These are phyloP conservation scores for Zymoseptoria crescenta DNA, from an alignment of 2,329 filamentous ascomycete genomes.

Conservation along the genomic window DNA sequence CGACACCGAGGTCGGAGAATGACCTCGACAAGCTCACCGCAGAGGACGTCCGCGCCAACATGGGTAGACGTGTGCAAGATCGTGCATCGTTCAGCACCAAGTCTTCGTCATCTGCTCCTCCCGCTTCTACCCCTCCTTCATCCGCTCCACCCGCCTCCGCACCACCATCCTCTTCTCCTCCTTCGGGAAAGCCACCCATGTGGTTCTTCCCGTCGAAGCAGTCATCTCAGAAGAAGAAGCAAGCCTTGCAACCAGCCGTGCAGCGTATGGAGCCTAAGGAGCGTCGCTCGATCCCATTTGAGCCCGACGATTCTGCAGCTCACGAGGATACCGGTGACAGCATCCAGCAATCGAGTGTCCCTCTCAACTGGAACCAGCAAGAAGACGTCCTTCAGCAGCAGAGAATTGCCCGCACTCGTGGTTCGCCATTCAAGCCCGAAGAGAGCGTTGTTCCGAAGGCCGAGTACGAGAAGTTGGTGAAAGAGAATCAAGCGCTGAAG, in stretches of 20 bases:
- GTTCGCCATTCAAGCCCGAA: neutral
- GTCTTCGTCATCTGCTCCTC: neutral
- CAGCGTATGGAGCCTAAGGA: constrained; percentile 24
- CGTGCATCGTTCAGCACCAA: neutral
- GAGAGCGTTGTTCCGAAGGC: neutral
- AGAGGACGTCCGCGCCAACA: constrained; percentile 35
- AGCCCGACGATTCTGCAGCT: constrained; percentile 26
- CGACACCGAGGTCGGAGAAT: constrained; percentile 25
- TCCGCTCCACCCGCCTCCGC: neutral
- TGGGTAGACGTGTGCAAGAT: constrained; percentile 29
- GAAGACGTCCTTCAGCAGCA: constrained; percentile 24
- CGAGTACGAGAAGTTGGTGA: neutral
- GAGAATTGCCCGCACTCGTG: constrained; percentile 19
- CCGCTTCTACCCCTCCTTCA: neutral
- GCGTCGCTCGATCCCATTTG: constrained; percentile 3
- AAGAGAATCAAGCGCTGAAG: neutral
- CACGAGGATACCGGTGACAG: constrained; percentile 26
- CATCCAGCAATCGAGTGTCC: constrained; percentile 13
- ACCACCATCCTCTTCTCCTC: neutral
- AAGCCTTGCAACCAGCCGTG: constrained; percentile 18
- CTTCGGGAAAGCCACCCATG: neutral
- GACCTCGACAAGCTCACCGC: constrained; percentile 38
- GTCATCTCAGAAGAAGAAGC: constrained; percentile 1
- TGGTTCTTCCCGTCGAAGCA: neutral
- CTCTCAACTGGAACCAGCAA: constrained; percentile 21